A percentile compares a stretch with the other conserved stretches of the same genome.
Evolutionary conservation across 2,329 filamentous ascomycete species (phyloP).

Genomic region (Blumeria graminis): DNA sequence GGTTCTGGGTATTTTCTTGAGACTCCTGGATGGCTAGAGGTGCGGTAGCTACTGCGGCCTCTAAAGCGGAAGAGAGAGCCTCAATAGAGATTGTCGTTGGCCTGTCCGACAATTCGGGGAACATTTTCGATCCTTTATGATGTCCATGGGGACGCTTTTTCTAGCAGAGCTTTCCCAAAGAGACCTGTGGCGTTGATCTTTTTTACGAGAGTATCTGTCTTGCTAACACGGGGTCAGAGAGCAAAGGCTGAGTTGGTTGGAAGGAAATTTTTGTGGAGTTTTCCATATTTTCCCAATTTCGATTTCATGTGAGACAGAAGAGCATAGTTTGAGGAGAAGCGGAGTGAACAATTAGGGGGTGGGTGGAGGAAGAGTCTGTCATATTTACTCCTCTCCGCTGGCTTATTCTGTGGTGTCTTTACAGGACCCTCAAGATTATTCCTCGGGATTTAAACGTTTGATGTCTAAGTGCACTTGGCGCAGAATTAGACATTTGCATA

Average conservation of each 20-base stretch:
- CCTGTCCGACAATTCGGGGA: not conserved
- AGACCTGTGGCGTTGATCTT: not conserved
- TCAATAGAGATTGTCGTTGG: not conserved
- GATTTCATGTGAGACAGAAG: not conserved
- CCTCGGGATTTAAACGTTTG: too few species aligned
- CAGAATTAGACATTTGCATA: too few species aligned
- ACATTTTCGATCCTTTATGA: not conserved
- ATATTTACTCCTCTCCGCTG: not conserved
- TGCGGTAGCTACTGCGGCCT: not conserved
- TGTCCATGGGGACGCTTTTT: not conserved
- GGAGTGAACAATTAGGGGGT: not conserved
- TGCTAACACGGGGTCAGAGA: not conserved
- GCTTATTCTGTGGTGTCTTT: too few species aligned
- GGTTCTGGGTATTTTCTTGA: not conserved
- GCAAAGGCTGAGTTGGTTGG: not conserved
- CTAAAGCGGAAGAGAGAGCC: not conserved
- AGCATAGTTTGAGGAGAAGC: not conserved
- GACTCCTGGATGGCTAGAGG: not conserved
- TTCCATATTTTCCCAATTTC: not conserved
- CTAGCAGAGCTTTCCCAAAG: not conserved
- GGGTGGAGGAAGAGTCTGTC: not conserved
- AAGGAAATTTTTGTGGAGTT: not conserved
- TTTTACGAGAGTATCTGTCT: not conserved
- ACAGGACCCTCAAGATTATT: too few species aligned
- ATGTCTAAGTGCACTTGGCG: too few species aligned